These are phyloP conservation scores for Strigomonas culicis DNA, from an alignment of 208 protist species.

Conservation along the genomic window DNA sequence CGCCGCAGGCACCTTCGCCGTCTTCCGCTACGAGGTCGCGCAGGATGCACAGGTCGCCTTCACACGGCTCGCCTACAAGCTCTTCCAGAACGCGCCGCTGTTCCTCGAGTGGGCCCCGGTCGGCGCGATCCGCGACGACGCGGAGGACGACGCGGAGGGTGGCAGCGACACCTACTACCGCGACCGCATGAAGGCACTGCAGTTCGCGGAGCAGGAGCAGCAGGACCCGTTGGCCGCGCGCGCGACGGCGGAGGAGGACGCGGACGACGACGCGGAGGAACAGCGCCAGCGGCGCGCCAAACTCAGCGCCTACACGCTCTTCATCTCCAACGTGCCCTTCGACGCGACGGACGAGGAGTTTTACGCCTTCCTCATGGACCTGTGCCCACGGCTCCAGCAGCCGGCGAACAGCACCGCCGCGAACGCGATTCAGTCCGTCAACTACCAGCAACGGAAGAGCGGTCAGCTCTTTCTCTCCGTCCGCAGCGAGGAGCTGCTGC, in stretches of 20 bases:
- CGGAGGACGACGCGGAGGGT: slow-evolving; percentile 16
- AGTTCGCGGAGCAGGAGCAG: background rate
- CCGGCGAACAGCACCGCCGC: slow-evolving; percentile 1
- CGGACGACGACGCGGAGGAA: slow-evolving; percentile 11
- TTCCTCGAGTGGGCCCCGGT: slow-evolving; percentile 98
- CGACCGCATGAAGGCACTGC: slow-evolving; percentile 12
- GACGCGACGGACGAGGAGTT: slow-evolving; percentile 72
- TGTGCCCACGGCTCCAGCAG: slow-evolving; percentile 89
- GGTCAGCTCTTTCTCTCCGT: slow-evolving; percentile 95
- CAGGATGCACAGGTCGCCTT: slow-evolving; percentile 93
- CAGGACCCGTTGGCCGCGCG: background rate
- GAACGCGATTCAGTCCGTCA: background rate
- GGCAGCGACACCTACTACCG: background rate
- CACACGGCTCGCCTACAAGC: slow-evolving; percentile 92
- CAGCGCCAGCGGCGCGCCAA: slow-evolving; percentile 9
- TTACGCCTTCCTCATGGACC: slow-evolving; percentile 62
- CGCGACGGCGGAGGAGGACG: background rate
- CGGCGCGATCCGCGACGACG: slow-evolving; percentile 61
- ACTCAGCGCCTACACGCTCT: slow-evolving; percentile 59
- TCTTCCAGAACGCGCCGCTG: slow-evolving; percentile 92
- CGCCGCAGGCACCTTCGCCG: slow-evolving; percentile 49
- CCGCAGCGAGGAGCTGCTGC: slow-evolving; percentile 39
- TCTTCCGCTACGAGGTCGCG: slow-evolving; percentile 72
- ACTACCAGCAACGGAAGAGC: slow-evolving; percentile 38
- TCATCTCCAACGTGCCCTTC: slow-evolving; percentile 88